Base-by-base conservation (phyloP, 208 protist species). In the Leishmania tropica region DNA sequence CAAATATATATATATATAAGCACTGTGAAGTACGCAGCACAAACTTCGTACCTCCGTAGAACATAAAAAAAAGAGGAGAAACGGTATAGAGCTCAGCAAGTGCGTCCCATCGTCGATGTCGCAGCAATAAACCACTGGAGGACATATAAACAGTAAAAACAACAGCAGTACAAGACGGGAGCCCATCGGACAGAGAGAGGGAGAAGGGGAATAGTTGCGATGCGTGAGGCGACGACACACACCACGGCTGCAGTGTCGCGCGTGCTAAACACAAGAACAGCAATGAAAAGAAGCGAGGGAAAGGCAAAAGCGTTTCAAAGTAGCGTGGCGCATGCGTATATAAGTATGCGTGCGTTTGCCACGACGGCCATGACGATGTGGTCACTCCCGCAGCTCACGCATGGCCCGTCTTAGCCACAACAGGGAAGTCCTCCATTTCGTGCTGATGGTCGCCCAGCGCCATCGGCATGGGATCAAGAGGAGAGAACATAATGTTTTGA, bases 391-490 rank as follows among this genome's bases (percentile, higher is more conserved):
- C 42, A 53, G 11, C 37, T 74, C 45, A 74, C 17, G 47, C 31
- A 76, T 62, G n/a, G 19, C 17, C 54, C 56, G 40, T 47, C 75
- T 21, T 68, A 21, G 51, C 40, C 7, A 37, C 56, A 47, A 68
- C 19, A 31, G 81, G 77, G 40, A 81, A 81, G 64, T 81, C 77
- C 72, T 85, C 81, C n/a, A 75, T 45, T 48, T 72, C 48, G 48
- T 13, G 81, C 0, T 67, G 62, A 58, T 78, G 53, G 13, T 64
- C 76, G 19, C 37, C 60, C 71, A 75, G 62, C 40, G 51, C 28
- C 11, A 35, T 75, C n/a, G 72, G 72, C 64, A 81, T 79, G 4
- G 77, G 62, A 10, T 51, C 62, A 31, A 77, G 74, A 17, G 81
- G 81, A 11, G 81, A 85, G 54, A 81, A 60, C 76, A 81, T 78